Evolutionary conservation across 768 basidiomycete genomes (phyloP).

Genomic region (Candolleomyces eurysporus): DNA sequence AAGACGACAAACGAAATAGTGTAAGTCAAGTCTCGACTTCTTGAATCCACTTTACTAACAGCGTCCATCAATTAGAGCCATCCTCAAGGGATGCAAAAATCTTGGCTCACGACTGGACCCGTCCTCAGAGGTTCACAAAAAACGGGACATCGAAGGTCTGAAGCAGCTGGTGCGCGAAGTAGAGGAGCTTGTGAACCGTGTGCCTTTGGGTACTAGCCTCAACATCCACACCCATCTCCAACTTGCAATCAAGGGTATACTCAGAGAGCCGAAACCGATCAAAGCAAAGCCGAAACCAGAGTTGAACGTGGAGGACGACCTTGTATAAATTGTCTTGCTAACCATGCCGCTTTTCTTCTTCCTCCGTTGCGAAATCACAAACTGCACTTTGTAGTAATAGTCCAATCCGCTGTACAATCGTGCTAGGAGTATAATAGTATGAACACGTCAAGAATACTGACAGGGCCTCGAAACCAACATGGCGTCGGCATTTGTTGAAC

Average conservation of each 20-base stretch:
- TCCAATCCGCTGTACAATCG: too few relatives aligned
- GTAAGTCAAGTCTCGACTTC: too few relatives aligned
- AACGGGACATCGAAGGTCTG: neutral
- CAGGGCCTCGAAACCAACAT: too few relatives aligned
- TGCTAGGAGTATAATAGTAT: too few relatives aligned
- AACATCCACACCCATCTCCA: conserved; percentile 1
- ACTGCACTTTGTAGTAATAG: neutral
- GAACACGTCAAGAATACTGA: too few relatives aligned
- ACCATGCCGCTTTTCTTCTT: too few relatives aligned
- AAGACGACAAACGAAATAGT: neutral
- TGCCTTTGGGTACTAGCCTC: neutral
- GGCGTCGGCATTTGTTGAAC: too few relatives aligned
- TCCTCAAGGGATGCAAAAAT: neutral
- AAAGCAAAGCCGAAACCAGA: neutral
- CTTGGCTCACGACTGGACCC: conserved; percentile 2
- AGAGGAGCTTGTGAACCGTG: neutral
- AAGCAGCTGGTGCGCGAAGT: neutral
- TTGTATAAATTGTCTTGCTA: too few relatives aligned
- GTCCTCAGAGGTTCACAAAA: neutral
- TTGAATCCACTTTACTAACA: too few relatives aligned
- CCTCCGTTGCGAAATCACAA: too few relatives aligned
- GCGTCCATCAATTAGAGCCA: too few relatives aligned
- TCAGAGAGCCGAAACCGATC: neutral
- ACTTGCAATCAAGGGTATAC: neutral
- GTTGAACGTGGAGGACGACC: neutral